phyloP scores from a whole-genome alignment of 2,329 filamentous ascomycete species.

The Paecilomyces formosus region DNA sequence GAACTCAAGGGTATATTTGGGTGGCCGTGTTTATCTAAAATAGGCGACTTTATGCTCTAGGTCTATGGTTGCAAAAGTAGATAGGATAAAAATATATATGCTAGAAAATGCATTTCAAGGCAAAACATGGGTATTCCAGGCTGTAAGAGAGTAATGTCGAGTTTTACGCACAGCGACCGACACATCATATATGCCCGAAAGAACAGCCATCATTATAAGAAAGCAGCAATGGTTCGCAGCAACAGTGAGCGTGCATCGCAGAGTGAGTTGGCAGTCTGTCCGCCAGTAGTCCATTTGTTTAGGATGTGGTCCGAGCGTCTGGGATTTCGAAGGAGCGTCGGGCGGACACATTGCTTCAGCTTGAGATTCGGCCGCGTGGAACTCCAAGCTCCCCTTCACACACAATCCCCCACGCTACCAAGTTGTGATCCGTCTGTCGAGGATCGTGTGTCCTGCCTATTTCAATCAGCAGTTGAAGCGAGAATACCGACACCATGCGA shows the following conservation, averaged over 20 bases:
- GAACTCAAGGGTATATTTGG: not conserved
- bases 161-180: not conserved
- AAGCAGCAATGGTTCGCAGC: not conserved
- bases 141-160: not conserved
- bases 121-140: not conserved
- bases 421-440: slow-evolving; percentile 2
- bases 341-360: slow-evolving; percentile 25
- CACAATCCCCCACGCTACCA: slow-evolving; percentile 4
- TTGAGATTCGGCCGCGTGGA: slow-evolving; percentile 2
- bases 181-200: not conserved
- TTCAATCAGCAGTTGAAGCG: not conserved
- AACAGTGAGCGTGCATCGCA: not conserved
- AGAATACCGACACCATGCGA: slow-evolving; percentile 25
- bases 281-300: not conserved
- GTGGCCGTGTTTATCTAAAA: not conserved
- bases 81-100: not conserved
- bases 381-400: not conserved
- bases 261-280: not conserved
- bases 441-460: not conserved
- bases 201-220: not conserved
- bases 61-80: not conserved
- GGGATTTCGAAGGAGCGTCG: slow-evolving; percentile 14
- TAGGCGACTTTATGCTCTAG: not conserved
- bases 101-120: not conserved
- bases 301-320: slow-evolving; percentile 27